Evolutionary conservation across 2,329 filamentous ascomycete genomes (phyloP), one percentile per base, ranked within the genome.

Genomic region (Stromatinia cepivora): DNA sequence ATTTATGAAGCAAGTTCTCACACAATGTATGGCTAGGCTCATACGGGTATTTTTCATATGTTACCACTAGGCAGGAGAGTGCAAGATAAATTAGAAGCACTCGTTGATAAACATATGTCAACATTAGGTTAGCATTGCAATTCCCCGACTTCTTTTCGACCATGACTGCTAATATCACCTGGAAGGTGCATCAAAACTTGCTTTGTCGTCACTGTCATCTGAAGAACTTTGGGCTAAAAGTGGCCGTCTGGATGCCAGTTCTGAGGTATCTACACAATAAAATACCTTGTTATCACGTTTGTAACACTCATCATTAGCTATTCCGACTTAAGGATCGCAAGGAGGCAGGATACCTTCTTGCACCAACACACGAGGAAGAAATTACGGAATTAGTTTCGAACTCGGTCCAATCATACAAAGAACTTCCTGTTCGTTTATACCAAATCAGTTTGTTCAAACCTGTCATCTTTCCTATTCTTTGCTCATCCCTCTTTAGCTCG

Each of bases 351-450:
- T 92, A 92, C 71, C 84, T 99, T 42, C 85, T 99, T 5, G 90
- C 93, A 1, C 95, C 95, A 0, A 99, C 95, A 0, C 95, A 99
- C 72, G 95, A 99, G 77, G 95, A 99, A 79, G 95, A 99, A 78
- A 95, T 99, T 74, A 99, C 95, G 0, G 82, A 85, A 0, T 82
- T 99, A 3, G 92, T 97, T 1, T 87, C 88, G 5, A 86, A 85
- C 69, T 86, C 89, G 22, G 83, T 94, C 1, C 88, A 89, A 54
- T 97, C 94, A 0, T 94, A 97, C 78, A 94, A 93, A 76, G 89
- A 92, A 57, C 83, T 98, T 11, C 95, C 95, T 0, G 79, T 98
- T 34, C 87, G 93, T 56, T 82, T 99, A 0, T 99, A 98, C 77
- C 95, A 99, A 78, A 95, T 95, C 62, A 90, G 91, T 92, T 79